phyloP scores from a whole-genome alignment of 331 rosid genomes.

The Dryas integrifolia region DNA sequence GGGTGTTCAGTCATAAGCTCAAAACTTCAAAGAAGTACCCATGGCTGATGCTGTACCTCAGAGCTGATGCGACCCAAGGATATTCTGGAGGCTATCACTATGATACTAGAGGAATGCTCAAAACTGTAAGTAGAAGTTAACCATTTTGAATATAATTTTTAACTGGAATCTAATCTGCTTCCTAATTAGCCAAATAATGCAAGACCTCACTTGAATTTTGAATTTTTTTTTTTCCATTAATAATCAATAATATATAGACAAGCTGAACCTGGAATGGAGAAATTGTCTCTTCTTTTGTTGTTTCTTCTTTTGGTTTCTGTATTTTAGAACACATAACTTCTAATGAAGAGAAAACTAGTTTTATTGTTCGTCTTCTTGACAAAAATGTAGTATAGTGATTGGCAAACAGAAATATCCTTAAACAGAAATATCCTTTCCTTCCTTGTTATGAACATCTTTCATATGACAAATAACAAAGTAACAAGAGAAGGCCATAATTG shows the following conservation, averaged over 20 bases:
- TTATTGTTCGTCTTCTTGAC: background rate
- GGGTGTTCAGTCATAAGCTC: conserved; percentile 63
- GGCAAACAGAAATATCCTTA: background rate
- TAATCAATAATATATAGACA: too few species aligned
- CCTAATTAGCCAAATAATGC: background rate
- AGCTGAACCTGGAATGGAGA: background rate
- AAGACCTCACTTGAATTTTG: background rate
- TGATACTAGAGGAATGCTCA: conserved; percentile 86
- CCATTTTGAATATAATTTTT: background rate
- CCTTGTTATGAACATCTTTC: background rate
- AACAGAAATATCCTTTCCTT: background rate
- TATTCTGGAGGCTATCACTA: conserved; percentile 87
- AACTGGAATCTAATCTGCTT: background rate
- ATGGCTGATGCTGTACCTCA: conserved; percentile 81
- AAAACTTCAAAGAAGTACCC: conserved; percentile 78
- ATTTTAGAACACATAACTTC: too few species aligned
- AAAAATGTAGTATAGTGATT: background rate
- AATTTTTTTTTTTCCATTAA: too few species aligned
- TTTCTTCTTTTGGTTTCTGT: background rate
- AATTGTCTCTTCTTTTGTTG: too few species aligned
- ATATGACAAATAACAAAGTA: background rate
- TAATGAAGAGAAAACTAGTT: background rate
- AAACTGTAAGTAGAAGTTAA: conserved; percentile 43
- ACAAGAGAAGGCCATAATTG: background rate
- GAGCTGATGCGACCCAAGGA: conserved; percentile 82